Percentiles rank a stretch among this genome's conserved stretches.
Evolutionary conservation across 2,329 filamentous ascomycete species (phyloP).

Genomic region (Periconia macrospinosa): DNA sequence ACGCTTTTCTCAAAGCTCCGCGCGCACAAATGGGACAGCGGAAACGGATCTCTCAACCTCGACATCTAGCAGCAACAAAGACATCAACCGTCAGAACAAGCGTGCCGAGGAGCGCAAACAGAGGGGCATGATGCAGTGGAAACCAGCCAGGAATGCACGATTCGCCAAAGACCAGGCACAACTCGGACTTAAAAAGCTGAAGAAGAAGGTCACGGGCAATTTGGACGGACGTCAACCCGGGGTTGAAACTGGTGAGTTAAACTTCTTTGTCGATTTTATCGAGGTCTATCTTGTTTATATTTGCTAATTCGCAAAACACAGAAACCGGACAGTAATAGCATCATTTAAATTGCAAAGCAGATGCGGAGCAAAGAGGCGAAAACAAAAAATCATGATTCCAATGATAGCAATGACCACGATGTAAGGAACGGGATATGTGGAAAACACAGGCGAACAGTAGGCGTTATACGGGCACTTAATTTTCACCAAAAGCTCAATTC

Average conservation of each 20-base stretch:
- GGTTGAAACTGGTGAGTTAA: constrained; percentile 68
- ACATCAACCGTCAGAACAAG: constrained; percentile 68
- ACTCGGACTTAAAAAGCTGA: constrained; percentile 74
- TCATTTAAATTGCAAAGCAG: too few species aligned
- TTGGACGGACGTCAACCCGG: constrained; percentile 82
- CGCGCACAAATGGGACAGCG: constrained; percentile 27
- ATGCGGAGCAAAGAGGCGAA: too few species aligned
- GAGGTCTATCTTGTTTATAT: background rate
- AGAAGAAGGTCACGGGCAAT: constrained; percentile 70
- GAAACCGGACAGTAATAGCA: constrained; percentile 2
- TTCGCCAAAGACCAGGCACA: constrained; percentile 89
- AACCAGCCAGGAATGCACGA: constrained; percentile 78
- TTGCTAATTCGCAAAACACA: constrained; percentile 1
- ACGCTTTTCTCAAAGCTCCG: constrained; percentile 30
- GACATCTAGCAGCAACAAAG: constrained; percentile 54
- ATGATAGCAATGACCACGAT: too few species aligned
- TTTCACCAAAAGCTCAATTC: too few species aligned
- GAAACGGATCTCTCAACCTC: constrained; percentile 16
- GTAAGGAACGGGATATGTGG: too few species aligned
- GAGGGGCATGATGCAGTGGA: constrained; percentile 93
- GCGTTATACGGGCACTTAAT: too few species aligned
- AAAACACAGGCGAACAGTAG: too few species aligned
- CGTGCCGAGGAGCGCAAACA: constrained; percentile 79
- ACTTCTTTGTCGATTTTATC: background rate
- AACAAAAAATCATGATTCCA: too few species aligned